These are phyloP conservation scores for Colletotrichum caudatum DNA, from an alignment of 2,329 filamentous ascomycete species.

Conservation along the genomic window DNA sequence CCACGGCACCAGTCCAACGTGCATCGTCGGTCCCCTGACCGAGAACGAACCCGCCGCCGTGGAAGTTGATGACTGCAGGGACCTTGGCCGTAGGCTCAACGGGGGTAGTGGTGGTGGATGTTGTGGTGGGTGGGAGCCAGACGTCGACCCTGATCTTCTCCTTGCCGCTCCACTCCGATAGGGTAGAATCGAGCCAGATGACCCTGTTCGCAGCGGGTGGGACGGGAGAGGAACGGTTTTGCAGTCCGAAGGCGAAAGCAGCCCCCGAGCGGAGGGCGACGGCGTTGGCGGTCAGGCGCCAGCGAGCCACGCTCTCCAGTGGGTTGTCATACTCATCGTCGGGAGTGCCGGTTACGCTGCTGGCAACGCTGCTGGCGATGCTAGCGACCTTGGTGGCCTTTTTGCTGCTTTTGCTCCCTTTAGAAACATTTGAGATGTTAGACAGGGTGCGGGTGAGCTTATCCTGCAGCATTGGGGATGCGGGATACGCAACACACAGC, in stretches of 20 bases:
- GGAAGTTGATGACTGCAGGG: slow-evolving; percentile 67
- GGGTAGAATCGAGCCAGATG: slow-evolving; percentile 58
- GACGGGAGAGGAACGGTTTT: slow-evolving; percentile 54
- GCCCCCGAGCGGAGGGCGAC: slow-evolving; percentile 59
- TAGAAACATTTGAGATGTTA: slow-evolving; percentile 24
- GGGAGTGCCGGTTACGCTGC: slow-evolving; percentile 43
- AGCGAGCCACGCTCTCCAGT: slow-evolving; percentile 57
- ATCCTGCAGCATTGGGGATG: slow-evolving; percentile 28
- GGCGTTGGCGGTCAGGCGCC: slow-evolving; percentile 57
- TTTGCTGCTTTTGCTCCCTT: slow-evolving; percentile 25
- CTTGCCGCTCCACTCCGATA: slow-evolving; percentile 52
- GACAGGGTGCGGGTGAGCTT: slow-evolving; percentile 26
- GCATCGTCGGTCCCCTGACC: slow-evolving; percentile 73
- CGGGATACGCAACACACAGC: slow-evolving; percentile 16
- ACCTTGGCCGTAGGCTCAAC: slow-evolving; percentile 30
- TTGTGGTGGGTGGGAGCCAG: slow-evolving; percentile 48
- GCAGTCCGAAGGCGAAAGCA: slow-evolving; percentile 57
- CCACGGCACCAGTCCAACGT: slow-evolving; percentile 67
- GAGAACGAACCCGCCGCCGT: slow-evolving; percentile 75
- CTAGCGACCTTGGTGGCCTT: slow-evolving; percentile 23
- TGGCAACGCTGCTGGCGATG: slow-evolving; percentile 43
- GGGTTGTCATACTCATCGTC: slow-evolving; percentile 57
- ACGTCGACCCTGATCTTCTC: slow-evolving; percentile 62
- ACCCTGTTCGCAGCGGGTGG: slow-evolving; percentile 54
- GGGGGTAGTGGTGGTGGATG: too few species aligned